Evolutionary conservation across 148 eudicot genomes (phyloP), one percentile per base, ranked within the genome.

Genomic region (Simmondsia chinensis): DNA sequence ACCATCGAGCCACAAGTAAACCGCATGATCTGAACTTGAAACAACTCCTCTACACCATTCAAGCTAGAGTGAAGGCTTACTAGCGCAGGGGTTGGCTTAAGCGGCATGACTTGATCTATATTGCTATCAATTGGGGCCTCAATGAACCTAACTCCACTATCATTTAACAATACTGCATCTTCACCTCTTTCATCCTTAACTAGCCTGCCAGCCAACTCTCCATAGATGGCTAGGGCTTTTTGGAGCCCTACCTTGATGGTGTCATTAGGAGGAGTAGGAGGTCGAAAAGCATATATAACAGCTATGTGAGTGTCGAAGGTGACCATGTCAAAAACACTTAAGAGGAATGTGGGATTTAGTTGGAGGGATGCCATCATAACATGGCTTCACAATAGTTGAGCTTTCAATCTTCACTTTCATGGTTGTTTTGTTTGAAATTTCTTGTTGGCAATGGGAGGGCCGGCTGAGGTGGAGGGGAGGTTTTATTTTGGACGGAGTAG

Each of bases 1-100:
- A 59, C 73, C 54, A 66, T 33, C 3, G 78, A 65, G 43, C 77
- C 77, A 44, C 77, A 71, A 16, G 61, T 20, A 23, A 71, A 71
- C 69, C 69, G 56, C 1, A 71, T 71, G 37, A 71, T 18, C 26
- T 71, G 76, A 61, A 71, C 68, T 43, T 71, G 76, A 0, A 58
- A 52, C 35, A 71, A 41, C 46, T 71, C 71, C 7, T 6, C 54
- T 15, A 63, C 61, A 6, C 59, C 69, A 9, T 43, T 23, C 18
- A 57, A n/a, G 21, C 41, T 36, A 26, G 77, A 72, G 46, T 71
- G 77, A 22, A 71, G 42, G 42, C 30, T 43, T 1, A 57, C 39
- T 30, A 61, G 30, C n/a, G 51, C 43, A 7, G 61, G 18, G 0
- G 72, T 56, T 3, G 77, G 72, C 30, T 48, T 48, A 2, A 50